These are phyloP conservation scores for Ophiognomonia clavigignenti-juglandacearum DNA, from an alignment of 2,329 filamentous ascomycete genomes.

Conservation along the genomic window DNA sequence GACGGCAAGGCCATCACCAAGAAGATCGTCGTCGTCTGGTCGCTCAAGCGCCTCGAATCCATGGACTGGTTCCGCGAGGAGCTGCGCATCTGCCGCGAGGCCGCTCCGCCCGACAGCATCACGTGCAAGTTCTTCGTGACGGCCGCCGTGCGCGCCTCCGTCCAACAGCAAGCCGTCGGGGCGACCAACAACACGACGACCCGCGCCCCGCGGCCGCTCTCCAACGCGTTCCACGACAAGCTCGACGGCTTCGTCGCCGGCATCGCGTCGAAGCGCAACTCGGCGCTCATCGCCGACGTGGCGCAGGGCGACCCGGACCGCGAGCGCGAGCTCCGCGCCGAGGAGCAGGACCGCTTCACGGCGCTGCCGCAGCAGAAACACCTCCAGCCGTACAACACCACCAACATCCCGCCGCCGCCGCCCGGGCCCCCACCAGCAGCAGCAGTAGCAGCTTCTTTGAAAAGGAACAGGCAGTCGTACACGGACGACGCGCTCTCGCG, in stretches of 20 bases:
- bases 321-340: slow-evolving; percentile 72
- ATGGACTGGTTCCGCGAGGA: slow-evolving; percentile 99
- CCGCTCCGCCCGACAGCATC: slow-evolving; percentile 80
- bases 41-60: slow-evolving; percentile 81
- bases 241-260: slow-evolving; percentile 84
- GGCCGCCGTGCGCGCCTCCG: slow-evolving; percentile 55
- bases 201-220: slow-evolving; percentile 60
- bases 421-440: slow-evolving; percentile 15
- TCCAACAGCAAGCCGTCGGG: too few species aligned
- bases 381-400: slow-evolving; percentile 45
- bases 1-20: slow-evolving; percentile 91
- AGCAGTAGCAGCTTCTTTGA: too few species aligned
- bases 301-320: slow-evolving; percentile 73
- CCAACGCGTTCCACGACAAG: slow-evolving; percentile 75
- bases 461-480: slow-evolving; percentile 21
- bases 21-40: slow-evolving; percentile 90
- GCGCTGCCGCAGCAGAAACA: slow-evolving; percentile 69
- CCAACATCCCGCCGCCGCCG: slow-evolving; percentile 26
- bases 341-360: slow-evolving; percentile 81
- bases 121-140: slow-evolving; percentile 96
- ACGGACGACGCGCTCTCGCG: slow-evolving; percentile 43
- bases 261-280: slow-evolving; percentile 82
- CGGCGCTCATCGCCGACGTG: slow-evolving; percentile 75
- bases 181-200: slow-evolving; percentile 28
- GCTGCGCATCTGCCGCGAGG: slow-evolving; percentile 83